phyloP scores from a whole-genome alignment of 192 early-diverging fungal species.

The Coemansia sp. region DNA sequence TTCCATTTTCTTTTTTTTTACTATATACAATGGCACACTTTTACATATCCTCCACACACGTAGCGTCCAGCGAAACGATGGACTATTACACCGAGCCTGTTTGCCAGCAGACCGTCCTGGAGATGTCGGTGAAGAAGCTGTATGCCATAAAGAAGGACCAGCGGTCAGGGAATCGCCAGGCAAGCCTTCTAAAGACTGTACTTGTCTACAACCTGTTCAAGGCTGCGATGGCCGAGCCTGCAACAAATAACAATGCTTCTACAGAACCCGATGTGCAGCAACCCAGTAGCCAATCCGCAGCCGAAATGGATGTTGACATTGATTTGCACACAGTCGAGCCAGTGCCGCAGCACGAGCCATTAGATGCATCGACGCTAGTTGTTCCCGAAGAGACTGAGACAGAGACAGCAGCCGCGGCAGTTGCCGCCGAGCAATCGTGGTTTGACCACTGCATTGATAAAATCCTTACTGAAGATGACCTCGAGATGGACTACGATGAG shows the following conservation, averaged over 20 bases:
- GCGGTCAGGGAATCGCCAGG: conserved; percentile 29
- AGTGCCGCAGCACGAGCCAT: no score
- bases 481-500: conserved; percentile 13
- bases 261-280: neutral
- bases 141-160: conserved; percentile 33
- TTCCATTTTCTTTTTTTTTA: no score
- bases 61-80: neutral
- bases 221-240: conserved; percentile 9
- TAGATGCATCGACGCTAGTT: neutral
- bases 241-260: neutral
- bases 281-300: neutral
- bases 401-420: conserved; percentile 13
- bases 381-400: conserved; percentile 11
- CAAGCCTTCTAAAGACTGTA: conserved; percentile 40
- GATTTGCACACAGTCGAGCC: neutral
- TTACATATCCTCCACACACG: conserved; percentile 6
- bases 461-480: conserved; percentile 31
- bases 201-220: conserved; percentile 50
- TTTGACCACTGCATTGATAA: conserved; percentile 47
- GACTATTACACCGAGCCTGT: neutral
- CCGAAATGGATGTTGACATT: conserved; percentile 1
- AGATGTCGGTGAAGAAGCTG: conserved; percentile 44
- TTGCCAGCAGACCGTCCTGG: conserved; percentile 25
- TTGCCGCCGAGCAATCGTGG: conserved; percentile 47
- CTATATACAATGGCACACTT: conserved; percentile 14